Percentiles rank a stretch among this genome's conserved stretches.
These are phyloP conservation scores for Phellinidium pouzarii DNA, from an alignment of 1,284 basidiomycete genomes.

Conservation along the genomic window DNA sequence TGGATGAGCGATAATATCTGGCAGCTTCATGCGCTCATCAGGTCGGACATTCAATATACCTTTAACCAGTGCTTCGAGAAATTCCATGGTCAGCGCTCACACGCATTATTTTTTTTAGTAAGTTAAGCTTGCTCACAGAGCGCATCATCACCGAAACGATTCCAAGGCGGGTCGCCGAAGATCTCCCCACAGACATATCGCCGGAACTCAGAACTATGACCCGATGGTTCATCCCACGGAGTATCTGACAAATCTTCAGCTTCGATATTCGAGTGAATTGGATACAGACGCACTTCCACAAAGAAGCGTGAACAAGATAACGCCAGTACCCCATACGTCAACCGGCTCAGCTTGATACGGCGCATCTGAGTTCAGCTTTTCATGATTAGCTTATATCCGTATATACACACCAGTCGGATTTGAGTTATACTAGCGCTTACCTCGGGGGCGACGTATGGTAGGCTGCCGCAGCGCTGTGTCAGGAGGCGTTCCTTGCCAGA, in stretches of 20 bases:
- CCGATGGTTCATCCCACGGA: slow-evolving; percentile 95
- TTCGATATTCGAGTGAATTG: not conserved
- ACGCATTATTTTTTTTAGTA: slow-evolving; percentile 3
- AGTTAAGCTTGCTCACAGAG: slow-evolving; percentile 40
- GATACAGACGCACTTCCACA: slow-evolving; percentile 70
- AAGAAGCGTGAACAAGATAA: slow-evolving; percentile 91
- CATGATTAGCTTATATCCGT: not conserved
- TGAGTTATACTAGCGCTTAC: slow-evolving; percentile 34
- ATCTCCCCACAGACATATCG: slow-evolving; percentile 75
- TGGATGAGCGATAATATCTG: slow-evolving; percentile 63
- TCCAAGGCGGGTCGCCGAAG: slow-evolving; percentile 80
- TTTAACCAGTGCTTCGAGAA: slow-evolving; percentile 54
- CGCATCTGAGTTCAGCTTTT: slow-evolving; percentile 42
- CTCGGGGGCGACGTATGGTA: slow-evolving; percentile 95
- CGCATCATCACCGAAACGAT: slow-evolving; percentile 52
- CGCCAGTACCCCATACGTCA: slow-evolving; percentile 93
- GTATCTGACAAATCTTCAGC: slow-evolving; percentile 56
- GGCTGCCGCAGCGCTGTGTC: slow-evolving; percentile 83
- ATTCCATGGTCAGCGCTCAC: not conserved
- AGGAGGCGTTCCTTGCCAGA: slow-evolving; percentile 65
- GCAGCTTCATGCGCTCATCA: slow-evolving; percentile 59
- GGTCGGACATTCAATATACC: slow-evolving; percentile 76
- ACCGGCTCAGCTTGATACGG: slow-evolving; percentile 89
- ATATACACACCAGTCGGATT: slow-evolving; percentile 1
- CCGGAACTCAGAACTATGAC: slow-evolving; percentile 70